phyloP scores from a whole-genome alignment of 192 early-diverging fungal genomes.

The Rhizoclosmatium globosum region DNA sequence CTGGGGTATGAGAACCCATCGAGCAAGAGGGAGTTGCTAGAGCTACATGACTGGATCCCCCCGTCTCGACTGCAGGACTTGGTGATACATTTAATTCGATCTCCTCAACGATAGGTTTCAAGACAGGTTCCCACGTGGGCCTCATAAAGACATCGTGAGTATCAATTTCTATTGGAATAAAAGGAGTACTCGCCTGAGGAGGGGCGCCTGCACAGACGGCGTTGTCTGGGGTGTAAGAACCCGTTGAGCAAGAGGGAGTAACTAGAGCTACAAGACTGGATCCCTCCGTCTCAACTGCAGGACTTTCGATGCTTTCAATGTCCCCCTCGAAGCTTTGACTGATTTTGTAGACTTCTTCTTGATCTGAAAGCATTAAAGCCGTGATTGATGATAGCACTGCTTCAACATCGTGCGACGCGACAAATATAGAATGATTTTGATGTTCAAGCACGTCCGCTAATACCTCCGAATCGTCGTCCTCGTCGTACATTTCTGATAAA shows the following conservation, averaged over 20 bases:
- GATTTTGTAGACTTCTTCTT: background rate
- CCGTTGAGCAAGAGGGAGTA: background rate
- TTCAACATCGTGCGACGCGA: background rate
- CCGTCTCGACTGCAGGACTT: background rate
- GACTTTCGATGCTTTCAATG: background rate
- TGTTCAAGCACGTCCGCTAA: background rate
- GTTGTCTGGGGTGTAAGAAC: background rate
- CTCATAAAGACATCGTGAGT: background rate
- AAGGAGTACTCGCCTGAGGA: background rate
- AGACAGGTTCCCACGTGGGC: background rate
- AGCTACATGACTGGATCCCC: background rate
- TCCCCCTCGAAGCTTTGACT: background rate
- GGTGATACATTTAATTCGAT: background rate
- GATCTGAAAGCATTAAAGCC: background rate
- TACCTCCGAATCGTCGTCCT: background rate
- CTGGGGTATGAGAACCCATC: background rate
- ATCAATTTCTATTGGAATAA: background rate
- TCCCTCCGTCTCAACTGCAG: background rate
- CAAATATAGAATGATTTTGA: background rate
- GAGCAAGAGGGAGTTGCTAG: background rate
- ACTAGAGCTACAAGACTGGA: background rate
- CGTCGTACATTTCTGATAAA: background rate
- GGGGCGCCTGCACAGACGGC: background rate
- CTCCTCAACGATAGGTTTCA: background rate
- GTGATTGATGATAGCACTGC: background rate